Evolutionary conservation across 108 stramenopile genomes (phyloP).

Genomic region (Cyclostephanos tholiformis): DNA sequence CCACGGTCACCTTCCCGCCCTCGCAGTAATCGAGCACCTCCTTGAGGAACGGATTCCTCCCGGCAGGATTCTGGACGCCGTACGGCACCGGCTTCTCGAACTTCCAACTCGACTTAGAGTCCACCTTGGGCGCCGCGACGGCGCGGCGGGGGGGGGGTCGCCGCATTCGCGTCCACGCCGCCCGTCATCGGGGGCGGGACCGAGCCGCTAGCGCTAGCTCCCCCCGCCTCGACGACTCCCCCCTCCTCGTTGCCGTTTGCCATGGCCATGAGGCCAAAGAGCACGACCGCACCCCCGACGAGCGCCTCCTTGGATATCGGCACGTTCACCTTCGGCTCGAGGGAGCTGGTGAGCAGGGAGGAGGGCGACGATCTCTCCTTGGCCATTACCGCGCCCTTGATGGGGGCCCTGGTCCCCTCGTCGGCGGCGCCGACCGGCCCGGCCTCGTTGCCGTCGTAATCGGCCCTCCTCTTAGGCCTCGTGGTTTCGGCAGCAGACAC

Average conservation of each 20-base stretch:
- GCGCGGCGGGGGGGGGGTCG: constrained; percentile 1
- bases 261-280: not conserved
- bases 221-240: not conserved
- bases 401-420: not conserved
- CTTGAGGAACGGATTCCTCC: constrained; percentile 41
- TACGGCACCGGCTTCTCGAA: constrained; percentile 35
- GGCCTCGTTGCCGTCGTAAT: constrained; percentile 1
- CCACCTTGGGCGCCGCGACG: not conserved
- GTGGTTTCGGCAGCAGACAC: not conserved
- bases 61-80: constrained; percentile 29
- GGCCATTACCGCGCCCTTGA: not conserved
- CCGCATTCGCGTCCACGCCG: not conserved
- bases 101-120: constrained; percentile 8
- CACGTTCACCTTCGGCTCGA: not conserved
- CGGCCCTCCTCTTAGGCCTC: not conserved
- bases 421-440: not conserved
- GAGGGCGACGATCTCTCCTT: not conserved
- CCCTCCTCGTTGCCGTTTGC: not conserved
- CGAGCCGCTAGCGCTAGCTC: no score
- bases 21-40: constrained; percentile 44
- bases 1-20: constrained; percentile 38
- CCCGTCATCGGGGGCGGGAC: no score
- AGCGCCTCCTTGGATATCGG: not conserved
- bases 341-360: not conserved
- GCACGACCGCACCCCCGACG: not conserved